A percentile compares a stretch with the other conserved stretches of the same genome.
These are phyloP conservation scores for Hapsidospora chrysogenum DNA, from an alignment of 495 filamentous ascomycete species.

Conservation along the genomic window DNA sequence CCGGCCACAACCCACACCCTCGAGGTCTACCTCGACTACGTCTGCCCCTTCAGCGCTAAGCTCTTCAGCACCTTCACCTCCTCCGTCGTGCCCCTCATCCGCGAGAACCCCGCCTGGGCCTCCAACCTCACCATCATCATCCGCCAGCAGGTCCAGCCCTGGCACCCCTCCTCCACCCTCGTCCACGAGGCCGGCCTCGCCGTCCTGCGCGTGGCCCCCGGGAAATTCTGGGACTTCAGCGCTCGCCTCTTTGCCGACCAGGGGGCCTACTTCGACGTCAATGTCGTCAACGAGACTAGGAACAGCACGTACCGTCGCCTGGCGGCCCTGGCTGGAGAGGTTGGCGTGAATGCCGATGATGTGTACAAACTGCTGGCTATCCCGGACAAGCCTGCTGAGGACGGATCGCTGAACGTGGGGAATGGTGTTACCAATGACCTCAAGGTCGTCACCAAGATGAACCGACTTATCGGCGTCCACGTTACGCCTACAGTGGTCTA, in stretches of 20 bases:
- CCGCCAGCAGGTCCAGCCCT: conserved; percentile 86
- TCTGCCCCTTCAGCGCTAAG: conserved; percentile 51
- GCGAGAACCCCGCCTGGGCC: conserved; percentile 33
- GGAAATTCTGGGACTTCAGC: conserved; percentile 65
- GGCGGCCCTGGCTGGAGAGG: conserved; percentile 42
- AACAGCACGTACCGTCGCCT: conserved; percentile 74
- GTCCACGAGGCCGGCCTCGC: conserved; percentile 76
- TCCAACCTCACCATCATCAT: conserved; percentile 53
- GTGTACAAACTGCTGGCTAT: conserved; percentile 50
- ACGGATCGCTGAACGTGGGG: conserved; percentile 54
- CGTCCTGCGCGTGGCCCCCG: conserved; percentile 46
- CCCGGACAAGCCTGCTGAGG: conserved; percentile 38
- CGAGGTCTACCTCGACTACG: conserved; percentile 76
- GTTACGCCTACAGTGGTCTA: conserved; percentile 82
- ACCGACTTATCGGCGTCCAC: conserved; percentile 63
- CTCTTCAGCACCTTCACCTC: conserved; percentile 57
- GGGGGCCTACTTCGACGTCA: conserved; percentile 63
- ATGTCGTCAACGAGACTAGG: conserved; percentile 61
- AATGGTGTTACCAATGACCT: conserved; percentile 72
- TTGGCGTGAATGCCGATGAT: conserved; percentile 46
- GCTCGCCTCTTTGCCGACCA: conserved; percentile 54
- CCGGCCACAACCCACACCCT: conserved; percentile 48
- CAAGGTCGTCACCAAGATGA: conserved; percentile 70
- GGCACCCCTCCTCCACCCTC: conserved; percentile 83
- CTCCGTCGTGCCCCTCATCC: conserved; percentile 36